Conservation (phyloP, 1,139 yeast genomes). For the Arxiozyma heterogenica region DNA sequence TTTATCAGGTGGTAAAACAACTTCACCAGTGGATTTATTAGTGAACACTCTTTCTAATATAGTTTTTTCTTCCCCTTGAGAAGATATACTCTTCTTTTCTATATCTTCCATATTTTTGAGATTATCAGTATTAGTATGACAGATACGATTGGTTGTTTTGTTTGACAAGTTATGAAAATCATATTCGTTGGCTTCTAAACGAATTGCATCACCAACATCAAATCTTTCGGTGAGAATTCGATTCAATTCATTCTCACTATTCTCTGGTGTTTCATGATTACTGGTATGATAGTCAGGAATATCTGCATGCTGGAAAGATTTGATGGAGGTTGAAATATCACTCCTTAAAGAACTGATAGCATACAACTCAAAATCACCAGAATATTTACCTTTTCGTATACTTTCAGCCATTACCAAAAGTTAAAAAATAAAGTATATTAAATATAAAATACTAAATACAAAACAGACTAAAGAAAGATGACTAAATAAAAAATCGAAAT, state of each 20-base stretch:
- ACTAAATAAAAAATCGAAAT: not conserved
- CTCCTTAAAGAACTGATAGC: not conserved
- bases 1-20: conserved; percentile 44
- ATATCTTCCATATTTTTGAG: not conserved
- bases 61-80: no score
- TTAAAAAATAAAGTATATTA: not conserved
- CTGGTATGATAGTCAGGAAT: not conserved
- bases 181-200: conserved; percentile 13
- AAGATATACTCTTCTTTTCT: conserved; percentile 4
- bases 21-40: conserved; percentile 40
- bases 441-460: no score
- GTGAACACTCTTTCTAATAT: conserved; percentile 29
- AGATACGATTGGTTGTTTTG: not conserved
- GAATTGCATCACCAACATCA: conserved; percentile 26
- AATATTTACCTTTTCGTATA: not conserved
- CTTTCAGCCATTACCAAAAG: not conserved
- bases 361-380: conserved; percentile 1
- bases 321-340: not conserved
- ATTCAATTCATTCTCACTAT: conserved; percentile 10
- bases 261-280: conserved; percentile 19
- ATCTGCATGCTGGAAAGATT: not conserved
- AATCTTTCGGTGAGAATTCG: conserved; percentile 17
- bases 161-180: not conserved
- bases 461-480: not conserved
- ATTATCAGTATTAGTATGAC: conserved; percentile 16